Evolutionary conservation across 1,284 basidiomycete genomes (phyloP), one percentile per base, ranked within the genome.

Genomic region (Tranzscheliella williamsii): DNA sequence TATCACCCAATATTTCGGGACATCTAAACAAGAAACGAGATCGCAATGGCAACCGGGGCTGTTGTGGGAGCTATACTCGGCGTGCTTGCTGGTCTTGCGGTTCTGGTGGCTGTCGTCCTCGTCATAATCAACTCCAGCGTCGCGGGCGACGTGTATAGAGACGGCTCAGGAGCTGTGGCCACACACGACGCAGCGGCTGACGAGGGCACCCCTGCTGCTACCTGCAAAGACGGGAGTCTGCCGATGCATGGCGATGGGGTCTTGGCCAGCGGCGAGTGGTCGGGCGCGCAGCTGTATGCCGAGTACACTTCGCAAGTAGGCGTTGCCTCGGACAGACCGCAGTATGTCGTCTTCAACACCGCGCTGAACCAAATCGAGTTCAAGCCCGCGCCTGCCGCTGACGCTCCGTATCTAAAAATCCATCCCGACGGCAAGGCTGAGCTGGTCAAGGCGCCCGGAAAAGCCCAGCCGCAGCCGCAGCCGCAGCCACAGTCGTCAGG

Each of bases 261-360:
- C n/a, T n/a, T n/a, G n/a, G n/a, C n/a, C n/a, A n/a, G n/a, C n/a
- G n/a, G n/a, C n/a, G n/a, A n/a, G n/a, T 57, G 54, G 54, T 51
- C 54, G 1, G 44, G 54, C 11, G 54, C 48, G 2, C 46, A 51
- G 20, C 27, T 52, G 5, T 57, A 48, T 42, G 24, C 33, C 1
- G 54, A 57, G 33, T 51, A 43, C 29, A 40, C 46, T 1, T 44
- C 43, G 8, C 46, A 51, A 16, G 32, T 36, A 4, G 48, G 48
- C 0, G 23, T 13, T 2, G 33, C 29, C 13, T 24, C 26, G 8
- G 24, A 4, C 20, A 38, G n/a, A 1, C 54, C 54, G 3, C 43
- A 57, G 41, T 57, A 51, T 16, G 54, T 52, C n/a, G 44, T 37
- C 15, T 57, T 57, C 32, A 47, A 57, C 41, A 32, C 54, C 7